These are phyloP conservation scores for Solanum hybrid DNA, from an alignment of 305 asterid genomes.

Conservation along the genomic window DNA sequence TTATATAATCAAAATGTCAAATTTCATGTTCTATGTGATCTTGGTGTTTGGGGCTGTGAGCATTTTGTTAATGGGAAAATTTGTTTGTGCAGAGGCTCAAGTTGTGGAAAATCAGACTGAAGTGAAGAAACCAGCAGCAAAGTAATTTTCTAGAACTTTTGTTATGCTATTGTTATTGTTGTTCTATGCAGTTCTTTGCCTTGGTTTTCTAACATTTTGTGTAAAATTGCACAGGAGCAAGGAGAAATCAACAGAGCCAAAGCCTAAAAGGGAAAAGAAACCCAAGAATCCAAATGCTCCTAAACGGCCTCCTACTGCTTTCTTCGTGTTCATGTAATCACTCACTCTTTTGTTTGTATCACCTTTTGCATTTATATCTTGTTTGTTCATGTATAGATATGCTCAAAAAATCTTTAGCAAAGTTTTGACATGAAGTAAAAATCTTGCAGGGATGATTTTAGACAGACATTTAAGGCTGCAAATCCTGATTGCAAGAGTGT, in stretches of 20 bases:
- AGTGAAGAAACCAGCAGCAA: conserved; percentile 36
- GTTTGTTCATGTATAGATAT: not conserved
- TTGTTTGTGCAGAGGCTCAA: conserved; percentile 39
- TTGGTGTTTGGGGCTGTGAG: not conserved
- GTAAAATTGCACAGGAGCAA: conserved; percentile 24
- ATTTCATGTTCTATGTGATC: not conserved
- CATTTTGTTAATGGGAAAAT: not conserved
- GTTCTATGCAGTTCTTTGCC: no score
- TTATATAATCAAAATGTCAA: no score
- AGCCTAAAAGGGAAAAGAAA: conserved; percentile 34
- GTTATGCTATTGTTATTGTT: not conserved
- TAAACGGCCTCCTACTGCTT: conserved; percentile 78
- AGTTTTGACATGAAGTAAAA: not conserved
- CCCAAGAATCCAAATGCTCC: conserved; percentile 33
- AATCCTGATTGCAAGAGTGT: conserved; percentile 75
- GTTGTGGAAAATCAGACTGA: conserved; percentile 46
- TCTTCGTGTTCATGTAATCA: conserved; percentile 67
- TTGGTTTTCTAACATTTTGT: not conserved
- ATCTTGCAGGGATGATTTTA: conserved; percentile 52
- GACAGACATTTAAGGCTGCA: conserved; percentile 55
- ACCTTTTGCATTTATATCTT: not conserved
- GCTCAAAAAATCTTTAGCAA: not conserved
- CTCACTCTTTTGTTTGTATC: not conserved
- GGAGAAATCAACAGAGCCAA: conserved; percentile 28
- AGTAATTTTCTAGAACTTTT: conserved; percentile 12